Evolutionary conservation across 139 green algal species (phyloP).

Genomic region (Coccomyxa sp.): DNA sequence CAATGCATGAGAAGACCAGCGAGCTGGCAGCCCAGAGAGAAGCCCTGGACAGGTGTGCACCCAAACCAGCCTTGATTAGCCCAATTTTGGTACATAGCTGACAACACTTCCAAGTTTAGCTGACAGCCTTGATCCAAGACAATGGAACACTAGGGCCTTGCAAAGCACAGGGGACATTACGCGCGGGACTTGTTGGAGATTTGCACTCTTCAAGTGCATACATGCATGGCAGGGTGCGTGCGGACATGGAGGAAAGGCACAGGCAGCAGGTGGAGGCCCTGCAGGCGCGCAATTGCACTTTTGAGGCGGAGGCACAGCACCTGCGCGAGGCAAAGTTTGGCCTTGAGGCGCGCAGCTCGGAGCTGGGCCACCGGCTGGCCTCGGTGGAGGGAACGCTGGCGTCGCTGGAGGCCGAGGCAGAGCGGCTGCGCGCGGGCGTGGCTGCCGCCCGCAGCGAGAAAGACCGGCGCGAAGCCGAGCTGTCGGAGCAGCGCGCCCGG

Average conservation of each 20-base stretch:
- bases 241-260: slow-evolving; percentile 10
- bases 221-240: slow-evolving; percentile 22
- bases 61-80: not conserved
- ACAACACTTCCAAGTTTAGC: not conserved
- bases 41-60: slow-evolving; percentile 38
- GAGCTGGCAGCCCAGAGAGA: slow-evolving; percentile 38
- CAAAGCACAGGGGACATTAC: not conserved
- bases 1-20: slow-evolving; percentile 35
- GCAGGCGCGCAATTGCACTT: slow-evolving; percentile 18
- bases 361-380: slow-evolving; percentile 64
- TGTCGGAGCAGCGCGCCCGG: slow-evolving; percentile 43
- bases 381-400: slow-evolving; percentile 49
- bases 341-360: slow-evolving; percentile 62
- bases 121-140: too few species aligned
- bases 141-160: too few species aligned
- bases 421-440: slow-evolving; percentile 27
- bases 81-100: not conserved
- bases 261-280: slow-evolving; percentile 23
- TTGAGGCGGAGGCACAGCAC: slow-evolving; percentile 58
- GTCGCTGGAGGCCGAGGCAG: slow-evolving; percentile 52
- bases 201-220: not conserved
- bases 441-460: slow-evolving; percentile 34
- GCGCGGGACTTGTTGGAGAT: not conserved
- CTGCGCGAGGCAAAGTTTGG: slow-evolving; percentile 72
- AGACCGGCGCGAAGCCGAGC: slow-evolving; percentile 48